phyloP scores from a whole-genome alignment of 2,329 filamentous ascomycete genomes.

The Elsinoe batatas region DNA sequence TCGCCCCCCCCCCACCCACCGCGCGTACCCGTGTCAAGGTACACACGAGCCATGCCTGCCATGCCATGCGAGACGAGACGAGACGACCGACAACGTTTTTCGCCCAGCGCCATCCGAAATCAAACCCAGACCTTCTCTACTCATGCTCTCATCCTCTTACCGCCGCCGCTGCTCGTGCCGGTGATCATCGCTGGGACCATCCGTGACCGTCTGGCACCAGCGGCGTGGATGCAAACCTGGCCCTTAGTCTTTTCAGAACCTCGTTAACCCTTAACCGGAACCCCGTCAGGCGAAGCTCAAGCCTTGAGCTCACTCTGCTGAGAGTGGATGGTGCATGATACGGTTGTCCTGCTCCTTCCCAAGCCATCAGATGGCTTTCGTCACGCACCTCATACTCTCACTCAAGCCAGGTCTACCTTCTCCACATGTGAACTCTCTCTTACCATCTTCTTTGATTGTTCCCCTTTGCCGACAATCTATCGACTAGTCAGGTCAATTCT shows the following conservation, averaged over 20 bases:
- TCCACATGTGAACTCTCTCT: conserved; percentile 8
- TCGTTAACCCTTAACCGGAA: conserved; percentile 11
- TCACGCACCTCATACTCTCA: background rate
- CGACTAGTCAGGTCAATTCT: conserved; percentile 8
- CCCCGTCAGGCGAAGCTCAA: conserved; percentile 9
- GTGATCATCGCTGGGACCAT: conserved; percentile 3
- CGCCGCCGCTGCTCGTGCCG: conserved; percentile 12
- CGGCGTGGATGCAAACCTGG: conserved; percentile 12
- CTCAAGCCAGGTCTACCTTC: conserved; percentile 9
- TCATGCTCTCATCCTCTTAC: conserved; percentile 14
- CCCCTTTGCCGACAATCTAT: conserved; percentile 6
- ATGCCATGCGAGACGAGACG: conserved; percentile 12
- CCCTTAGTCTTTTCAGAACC: conserved; percentile 7
- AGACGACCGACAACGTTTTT: conserved; percentile 13
- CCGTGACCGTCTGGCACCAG: background rate
- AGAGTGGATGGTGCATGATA: conserved; percentile 6
- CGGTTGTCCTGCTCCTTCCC: conserved; percentile 12
- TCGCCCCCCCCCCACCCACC: conserved; percentile 2
- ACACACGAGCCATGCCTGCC: conserved; percentile 5
- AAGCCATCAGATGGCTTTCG: conserved; percentile 12
- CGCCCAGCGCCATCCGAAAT: conserved; percentile 10
- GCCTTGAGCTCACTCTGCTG: background rate
- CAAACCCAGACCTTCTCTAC: conserved; percentile 6
- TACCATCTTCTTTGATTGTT: conserved; percentile 1
- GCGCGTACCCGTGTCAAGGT: conserved; percentile 13